phyloP scores from a whole-genome alignment of 2,329 filamentous ascomycete species.

The Diaporthe sp. region DNA sequence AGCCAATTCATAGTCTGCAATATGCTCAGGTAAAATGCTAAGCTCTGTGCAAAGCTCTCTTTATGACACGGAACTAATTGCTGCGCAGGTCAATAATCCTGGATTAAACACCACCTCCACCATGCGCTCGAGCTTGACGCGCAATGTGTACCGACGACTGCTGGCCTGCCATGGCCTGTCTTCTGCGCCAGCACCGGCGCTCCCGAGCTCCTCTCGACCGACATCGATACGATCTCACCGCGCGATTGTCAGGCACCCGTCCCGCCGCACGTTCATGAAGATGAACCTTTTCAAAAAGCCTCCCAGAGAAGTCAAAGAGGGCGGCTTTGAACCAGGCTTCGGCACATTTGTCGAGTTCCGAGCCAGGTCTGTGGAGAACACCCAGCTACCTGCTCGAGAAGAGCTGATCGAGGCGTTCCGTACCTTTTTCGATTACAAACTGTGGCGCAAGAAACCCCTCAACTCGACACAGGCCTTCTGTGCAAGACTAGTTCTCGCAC shows the following conservation, averaged over 20 bases:
- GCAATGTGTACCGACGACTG: conserved; percentile 70
- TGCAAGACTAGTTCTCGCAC: conserved; percentile 62
- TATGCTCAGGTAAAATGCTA: conserved; percentile 33
- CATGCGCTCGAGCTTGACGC: conserved; percentile 73
- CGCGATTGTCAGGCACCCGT: conserved; percentile 16
- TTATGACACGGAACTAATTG: background rate
- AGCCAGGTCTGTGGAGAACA: conserved; percentile 72
- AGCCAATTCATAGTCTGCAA: conserved; percentile 38
- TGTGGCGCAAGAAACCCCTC: conserved; percentile 62
- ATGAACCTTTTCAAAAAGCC: conserved; percentile 68
- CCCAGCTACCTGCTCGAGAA: conserved; percentile 73
- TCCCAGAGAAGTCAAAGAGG: conserved; percentile 70
- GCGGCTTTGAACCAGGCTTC: conserved; percentile 79
- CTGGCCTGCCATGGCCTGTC: conserved; percentile 61
- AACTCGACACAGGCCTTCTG: conserved; percentile 78
- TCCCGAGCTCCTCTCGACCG: conserved; percentile 41
- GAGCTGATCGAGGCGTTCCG: conserved; percentile 76
- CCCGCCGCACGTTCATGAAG: conserved; percentile 63
- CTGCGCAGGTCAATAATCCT: conserved; percentile 30
- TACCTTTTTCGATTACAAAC: conserved; percentile 72
- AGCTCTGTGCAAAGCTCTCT: background rate
- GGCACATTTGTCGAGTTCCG: conserved; percentile 78
- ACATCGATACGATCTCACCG: conserved; percentile 14
- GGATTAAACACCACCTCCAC: conserved; percentile 44
- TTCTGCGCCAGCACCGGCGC: conserved; percentile 50